Evolutionary conservation across 768 basidiomycete species (phyloP), one percentile per base, ranked within the genome.

Genomic region (Boletus rubropictus): DNA sequence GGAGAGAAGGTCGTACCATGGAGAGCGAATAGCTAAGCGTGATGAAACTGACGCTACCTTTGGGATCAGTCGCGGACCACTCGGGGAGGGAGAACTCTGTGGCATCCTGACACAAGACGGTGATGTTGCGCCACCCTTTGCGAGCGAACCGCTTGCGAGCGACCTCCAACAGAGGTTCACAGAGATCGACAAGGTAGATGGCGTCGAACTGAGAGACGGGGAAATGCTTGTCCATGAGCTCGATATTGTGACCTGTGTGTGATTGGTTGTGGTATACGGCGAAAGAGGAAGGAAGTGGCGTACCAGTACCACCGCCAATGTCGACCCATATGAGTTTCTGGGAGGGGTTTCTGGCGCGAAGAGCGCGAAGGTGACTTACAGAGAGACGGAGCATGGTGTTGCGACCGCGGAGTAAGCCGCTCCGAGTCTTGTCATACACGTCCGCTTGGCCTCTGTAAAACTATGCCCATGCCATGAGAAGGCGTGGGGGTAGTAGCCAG

Each of bases 51-150:
- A 82, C 70, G 48, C 75, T 76, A 36, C 81, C 81, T 58, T 75
- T 72, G 11, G 76, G 74, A 47, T 79, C 76, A 3, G 68, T 63
- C 1, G 72, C 62, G 1, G 68, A 44, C 72, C 80, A 79, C 52
- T 80, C 80, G 1, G 84, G 84, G 28, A 89, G 72, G 3, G 69
- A 65, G 51, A 89, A 89, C 25, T 73, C 73, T 33, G 75, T 73
- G 1, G 87, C 87, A 59, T 89, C 87, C 53, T 88, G 84, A 46
- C 80, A 82, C 1, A 88, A 65, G 27, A 83, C 80, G 46, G 75
- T 77, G 20, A 89, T 79, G 62, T 89, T 87, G 36, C 68, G 79
- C 84, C 84, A 89, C 1, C 86, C 87, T 39, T 72, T 74, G 40
- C 72, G 72, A 10, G 72, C 74, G 53, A 87, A 85, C 1, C 87